A percentile compares a stretch with the other conserved stretches of the same genome.
Conservation (phyloP, 495 filamentous ascomycete species). For the Rhypophila decipiens region DNA sequence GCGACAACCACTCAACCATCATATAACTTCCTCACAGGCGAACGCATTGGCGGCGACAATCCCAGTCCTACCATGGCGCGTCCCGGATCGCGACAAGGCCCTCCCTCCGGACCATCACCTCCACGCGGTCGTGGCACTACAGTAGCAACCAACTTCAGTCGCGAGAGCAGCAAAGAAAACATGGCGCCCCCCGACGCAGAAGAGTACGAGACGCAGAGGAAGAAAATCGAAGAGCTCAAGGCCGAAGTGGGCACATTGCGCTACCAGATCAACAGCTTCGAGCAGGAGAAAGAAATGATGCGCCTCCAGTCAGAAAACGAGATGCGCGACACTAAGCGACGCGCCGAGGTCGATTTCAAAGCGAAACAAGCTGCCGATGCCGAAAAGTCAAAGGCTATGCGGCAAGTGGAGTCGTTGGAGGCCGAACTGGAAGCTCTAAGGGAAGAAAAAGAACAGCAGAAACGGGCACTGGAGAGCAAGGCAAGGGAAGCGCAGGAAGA, state of each 20-base stretch:
- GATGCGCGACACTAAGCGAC: constrained; percentile 63
- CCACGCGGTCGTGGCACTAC: constrained; percentile 25
- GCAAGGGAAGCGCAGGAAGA: constrained; percentile 66
- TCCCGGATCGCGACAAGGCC: constrained; percentile 30
- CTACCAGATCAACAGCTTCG: constrained; percentile 58
- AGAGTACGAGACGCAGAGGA: constrained; percentile 44
- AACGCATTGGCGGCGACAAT: constrained; percentile 23
- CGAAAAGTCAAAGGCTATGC: constrained; percentile 57
- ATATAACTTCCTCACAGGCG: constrained; percentile 56
- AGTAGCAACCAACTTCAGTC: constrained; percentile 14
- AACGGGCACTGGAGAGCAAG: constrained; percentile 63
- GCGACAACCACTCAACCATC: constrained; percentile 42
- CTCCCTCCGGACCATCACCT: constrained; percentile 25
- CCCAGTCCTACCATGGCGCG: constrained; percentile 24
- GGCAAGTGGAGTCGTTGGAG: constrained; percentile 65
- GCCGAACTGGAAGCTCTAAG: constrained; percentile 61
- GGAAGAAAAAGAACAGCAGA: constrained; percentile 47
- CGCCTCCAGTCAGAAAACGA: constrained; percentile 76
- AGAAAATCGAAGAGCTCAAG: constrained; percentile 47
- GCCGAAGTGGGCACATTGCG: constrained; percentile 48
- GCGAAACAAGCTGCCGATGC: constrained; percentile 70
- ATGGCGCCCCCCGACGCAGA: constrained; percentile 41
- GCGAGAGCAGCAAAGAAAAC: constrained; percentile 46
- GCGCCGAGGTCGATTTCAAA: constrained; percentile 76
- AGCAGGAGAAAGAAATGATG: constrained; percentile 78